phyloP scores from a whole-genome alignment of 2,329 filamentous ascomycete species.

The Pseudopithomyces maydicus region DNA sequence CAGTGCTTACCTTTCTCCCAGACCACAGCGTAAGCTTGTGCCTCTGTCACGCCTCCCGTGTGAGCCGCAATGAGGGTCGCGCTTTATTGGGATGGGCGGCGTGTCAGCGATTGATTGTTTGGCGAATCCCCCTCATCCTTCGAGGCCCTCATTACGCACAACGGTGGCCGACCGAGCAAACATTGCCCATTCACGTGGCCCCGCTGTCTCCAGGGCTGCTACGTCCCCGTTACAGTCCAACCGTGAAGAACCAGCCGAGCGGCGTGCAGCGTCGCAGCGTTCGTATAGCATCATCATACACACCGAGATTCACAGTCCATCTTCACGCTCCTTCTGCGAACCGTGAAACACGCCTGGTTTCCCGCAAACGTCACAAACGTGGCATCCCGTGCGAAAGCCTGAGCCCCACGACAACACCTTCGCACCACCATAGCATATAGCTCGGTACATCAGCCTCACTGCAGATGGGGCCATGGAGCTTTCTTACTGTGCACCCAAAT shows the following conservation, averaged over 20 bases:
- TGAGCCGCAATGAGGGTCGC: conserved; percentile 6
- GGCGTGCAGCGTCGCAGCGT: background rate
- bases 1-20: background rate
- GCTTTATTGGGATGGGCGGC: conserved; percentile 7
- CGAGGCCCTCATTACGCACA: background rate
- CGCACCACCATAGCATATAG: background rate
- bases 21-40: conserved; percentile 1
- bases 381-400: background rate
- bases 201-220: background rate
- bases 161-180: background rate
- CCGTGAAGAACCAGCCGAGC: background rate
- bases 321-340: background rate
- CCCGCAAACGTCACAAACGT: background rate
- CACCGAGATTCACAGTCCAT: conserved; percentile 6
- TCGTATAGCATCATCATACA: conserved; percentile 3
- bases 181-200: background rate
- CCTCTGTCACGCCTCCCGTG: background rate
- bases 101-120: conserved; percentile 7
- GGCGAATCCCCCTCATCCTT: background rate
- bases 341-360: background rate
- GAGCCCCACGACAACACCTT: background rate
- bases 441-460: background rate
- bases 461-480: background rate
- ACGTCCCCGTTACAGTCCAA: background rate
- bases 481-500: conserved; percentile 1